Evolutionary conservation across 441 rosid species (phyloP).

Genomic region (Jatropha multifida): DNA sequence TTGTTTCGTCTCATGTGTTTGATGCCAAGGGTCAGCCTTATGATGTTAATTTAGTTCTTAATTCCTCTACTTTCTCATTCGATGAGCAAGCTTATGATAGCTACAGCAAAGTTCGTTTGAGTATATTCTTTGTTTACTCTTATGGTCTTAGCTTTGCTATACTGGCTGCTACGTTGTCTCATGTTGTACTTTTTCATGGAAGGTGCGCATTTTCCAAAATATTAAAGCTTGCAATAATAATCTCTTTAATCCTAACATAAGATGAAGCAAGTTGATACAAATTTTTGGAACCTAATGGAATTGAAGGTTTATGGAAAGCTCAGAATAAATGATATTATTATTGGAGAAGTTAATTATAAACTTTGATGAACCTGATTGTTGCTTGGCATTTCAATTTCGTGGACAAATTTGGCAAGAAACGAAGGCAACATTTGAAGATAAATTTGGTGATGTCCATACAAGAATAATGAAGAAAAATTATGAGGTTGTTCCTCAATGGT

Average conservation of each 20-base stretch:
- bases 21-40: conserved; percentile 25
- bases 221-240: too few relatives aligned
- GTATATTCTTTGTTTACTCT: conserved; percentile 33
- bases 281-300: too few relatives aligned
- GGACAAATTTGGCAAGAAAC: conserved; percentile 42
- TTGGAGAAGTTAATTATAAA: neutral
- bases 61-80: conserved; percentile 28
- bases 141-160: conserved; percentile 47
- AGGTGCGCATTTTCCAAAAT: conserved; percentile 18
- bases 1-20: conserved; percentile 35
- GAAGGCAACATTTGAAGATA: conserved; percentile 28
- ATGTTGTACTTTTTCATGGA: conserved; percentile 49
- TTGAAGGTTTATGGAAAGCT: too few relatives aligned
- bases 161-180: conserved; percentile 41
- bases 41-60: conserved; percentile 24
- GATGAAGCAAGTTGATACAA: neutral
- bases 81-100: conserved; percentile 30
- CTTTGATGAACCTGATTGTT: neutral
- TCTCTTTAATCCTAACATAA: too few relatives aligned
- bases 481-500: conserved; percentile 19
- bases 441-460: conserved; percentile 32
- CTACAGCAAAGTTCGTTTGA: conserved; percentile 39
- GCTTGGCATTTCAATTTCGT: neutral
- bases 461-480: conserved; percentile 25
- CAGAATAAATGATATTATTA: too few relatives aligned